A percentile compares a stretch with the other conserved stretches of the same genome.
Evolutionary conservation across 2,329 filamentous ascomycete genomes (phyloP).

Genomic region (Pseudocercospora fijiensis): DNA sequence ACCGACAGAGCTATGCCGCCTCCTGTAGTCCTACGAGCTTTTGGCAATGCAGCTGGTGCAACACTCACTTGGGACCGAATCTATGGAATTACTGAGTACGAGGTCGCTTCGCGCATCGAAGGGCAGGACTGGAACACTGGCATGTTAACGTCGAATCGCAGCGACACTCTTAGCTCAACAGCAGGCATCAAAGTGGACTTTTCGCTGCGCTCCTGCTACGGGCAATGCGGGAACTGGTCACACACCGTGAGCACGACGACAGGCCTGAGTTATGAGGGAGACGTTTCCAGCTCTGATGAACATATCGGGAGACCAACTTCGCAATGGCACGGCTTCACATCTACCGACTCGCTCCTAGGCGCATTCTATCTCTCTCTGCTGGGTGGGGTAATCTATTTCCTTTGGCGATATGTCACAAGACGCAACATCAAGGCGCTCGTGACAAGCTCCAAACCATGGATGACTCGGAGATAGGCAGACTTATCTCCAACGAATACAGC

Average conservation of each 20-base stretch:
- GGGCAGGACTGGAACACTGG: background rate
- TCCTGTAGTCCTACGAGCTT: constrained; percentile 3
- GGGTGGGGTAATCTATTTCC: background rate
- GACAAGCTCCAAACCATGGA: background rate
- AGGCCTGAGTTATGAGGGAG: background rate
- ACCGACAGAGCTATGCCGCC: background rate
- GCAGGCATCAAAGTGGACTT: constrained; percentile 4
- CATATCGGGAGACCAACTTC: background rate
- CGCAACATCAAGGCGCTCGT: background rate
- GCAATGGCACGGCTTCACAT: background rate
- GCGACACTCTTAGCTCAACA: background rate
- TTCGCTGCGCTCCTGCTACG: constrained; percentile 9
- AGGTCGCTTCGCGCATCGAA: background rate
- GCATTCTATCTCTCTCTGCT: background rate
- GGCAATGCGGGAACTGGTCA: constrained; percentile 10
- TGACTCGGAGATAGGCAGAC: background rate
- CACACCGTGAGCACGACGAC: background rate
- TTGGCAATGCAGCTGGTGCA: constrained; percentile 1
- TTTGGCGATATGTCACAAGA: background rate
- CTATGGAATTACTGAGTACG: constrained; percentile 8
- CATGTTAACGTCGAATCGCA: background rate
- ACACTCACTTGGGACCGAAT: constrained; percentile 6
- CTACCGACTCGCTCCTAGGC: background rate
- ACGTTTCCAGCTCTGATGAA: background rate
- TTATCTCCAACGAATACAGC: no score